Conservation (phyloP, 768 basidiomycete species). For the Mycena floridula region DNA sequence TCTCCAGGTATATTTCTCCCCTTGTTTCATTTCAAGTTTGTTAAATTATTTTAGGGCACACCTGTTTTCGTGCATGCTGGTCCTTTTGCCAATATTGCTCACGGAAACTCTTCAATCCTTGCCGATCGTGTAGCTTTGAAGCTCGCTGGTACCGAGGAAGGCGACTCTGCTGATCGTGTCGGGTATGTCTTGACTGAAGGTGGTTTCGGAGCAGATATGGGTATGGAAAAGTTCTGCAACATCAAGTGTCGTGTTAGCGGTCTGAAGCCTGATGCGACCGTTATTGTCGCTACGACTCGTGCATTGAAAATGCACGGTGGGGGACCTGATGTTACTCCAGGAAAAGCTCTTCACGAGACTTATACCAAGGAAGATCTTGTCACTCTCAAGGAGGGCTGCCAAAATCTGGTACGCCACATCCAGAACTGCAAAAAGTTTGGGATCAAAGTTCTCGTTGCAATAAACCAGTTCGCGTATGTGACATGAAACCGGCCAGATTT, state of each 20-base stretch:
- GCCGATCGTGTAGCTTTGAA: conserved; percentile 97
- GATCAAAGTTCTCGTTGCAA: conserved; percentile 90
- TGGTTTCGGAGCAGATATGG: conserved; percentile 98
- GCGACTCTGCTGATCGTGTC: conserved; percentile 71
- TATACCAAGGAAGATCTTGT: conserved; percentile 93
- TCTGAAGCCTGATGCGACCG: conserved; percentile 86
- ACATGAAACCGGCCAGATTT: neutral
- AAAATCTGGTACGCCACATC: conserved; percentile 91
- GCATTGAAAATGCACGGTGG: conserved; percentile 99
- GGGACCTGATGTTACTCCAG: conserved; percentile 93
- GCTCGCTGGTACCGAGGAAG: conserved; percentile 91
- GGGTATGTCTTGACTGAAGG: conserved; percentile 98
- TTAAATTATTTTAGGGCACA: conserved; percentile 58
- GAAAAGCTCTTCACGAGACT: conserved; percentile 87
- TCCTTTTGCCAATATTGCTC: conserved; percentile 98
- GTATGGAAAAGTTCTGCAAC: conserved; percentile 99
- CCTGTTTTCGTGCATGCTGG: conserved; percentile 99
- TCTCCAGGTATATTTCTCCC: conserved; percentile 51
- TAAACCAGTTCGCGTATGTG: conserved; percentile 92
- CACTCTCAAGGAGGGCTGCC: conserved; percentile 84
- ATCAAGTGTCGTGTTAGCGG: conserved; percentile 97
- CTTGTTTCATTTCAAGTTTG: neutral
- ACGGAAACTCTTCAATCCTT: conserved; percentile 96
- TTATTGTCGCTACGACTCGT: conserved; percentile 96
- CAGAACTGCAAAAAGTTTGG: conserved; percentile 94